These are phyloP conservation scores for Volvox africanus DNA, from an alignment of 139 green algal species.

Conservation along the genomic window DNA sequence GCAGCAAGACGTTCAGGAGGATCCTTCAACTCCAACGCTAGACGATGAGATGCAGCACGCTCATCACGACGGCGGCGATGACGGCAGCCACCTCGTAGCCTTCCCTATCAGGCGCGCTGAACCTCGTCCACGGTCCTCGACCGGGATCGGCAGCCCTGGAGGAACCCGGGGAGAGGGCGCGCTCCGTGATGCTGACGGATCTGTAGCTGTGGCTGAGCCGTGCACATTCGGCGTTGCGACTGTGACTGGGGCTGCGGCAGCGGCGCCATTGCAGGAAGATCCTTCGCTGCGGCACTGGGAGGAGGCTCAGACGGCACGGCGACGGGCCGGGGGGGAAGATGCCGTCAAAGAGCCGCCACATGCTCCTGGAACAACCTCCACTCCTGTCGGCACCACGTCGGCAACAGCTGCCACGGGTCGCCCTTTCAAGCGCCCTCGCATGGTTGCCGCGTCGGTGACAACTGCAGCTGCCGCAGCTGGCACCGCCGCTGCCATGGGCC, in stretches of 20 bases:
- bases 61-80: too few species aligned
- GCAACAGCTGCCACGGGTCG: background rate
- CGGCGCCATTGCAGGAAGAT: background rate
- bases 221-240: too few species aligned
- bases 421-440: background rate
- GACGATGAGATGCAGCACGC: background rate
- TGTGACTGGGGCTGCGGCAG: background rate
- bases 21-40: background rate
- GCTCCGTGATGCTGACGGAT: too few species aligned
- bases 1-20: background rate
- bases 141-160: too few species aligned
- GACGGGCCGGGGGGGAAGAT: background rate
- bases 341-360: background rate
- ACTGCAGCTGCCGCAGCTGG: background rate
- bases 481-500: background rate
- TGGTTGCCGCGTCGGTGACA: background rate
- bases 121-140: too few species aligned
- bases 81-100: too few species aligned
- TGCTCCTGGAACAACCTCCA: background rate
- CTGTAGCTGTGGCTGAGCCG: too few species aligned
- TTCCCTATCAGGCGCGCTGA: too few species aligned
- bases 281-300: background rate
- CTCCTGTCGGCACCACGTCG: background rate
- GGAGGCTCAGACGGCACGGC: background rate
- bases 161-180: too few species aligned